Evolutionary conservation across 495 filamentous ascomycete species (phyloP), one percentile per base, ranked within the genome.

Genomic region (Apiosordaria backusii): DNA sequence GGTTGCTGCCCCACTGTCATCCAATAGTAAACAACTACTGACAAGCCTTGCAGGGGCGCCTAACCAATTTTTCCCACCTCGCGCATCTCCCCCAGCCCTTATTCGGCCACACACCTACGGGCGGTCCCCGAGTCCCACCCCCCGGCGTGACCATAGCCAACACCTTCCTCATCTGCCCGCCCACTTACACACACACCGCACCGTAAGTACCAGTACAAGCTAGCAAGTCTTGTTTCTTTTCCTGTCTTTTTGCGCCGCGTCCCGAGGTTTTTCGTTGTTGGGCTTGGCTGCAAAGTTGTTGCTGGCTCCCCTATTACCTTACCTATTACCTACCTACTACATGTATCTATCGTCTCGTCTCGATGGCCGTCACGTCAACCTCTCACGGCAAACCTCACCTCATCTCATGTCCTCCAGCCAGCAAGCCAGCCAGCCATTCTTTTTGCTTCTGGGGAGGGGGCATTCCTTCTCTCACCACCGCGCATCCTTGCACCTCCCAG

Each of bases 21-120:
- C 74, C 74, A 75, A 74, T 74, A 65, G 57, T 55, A 19, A n/a
- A 21, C 61, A 4, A 18, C 52, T 27, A 64, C 68, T 74, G 68
- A 73, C 69, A 68, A 65, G 68, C 68, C 69, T 70, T 67, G 54
- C 71, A 73, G 72, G 68, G 68, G 68, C 67, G 69, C 63, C 60
- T 63, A 27, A 40, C 63, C 57, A 52, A 60, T 63, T 60, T 55
- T 58, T 50, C 61, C 54, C 59, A 45, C 35, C 16, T 7, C 10
- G 35, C 35, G n/a, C n/a, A n/a, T n/a, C 27, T 13, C 55, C 58
- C 62, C 72, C 60, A 59, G 61, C 25, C 57, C 21, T 66, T 50
- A 65, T 67, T 67, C 63, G 70, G 65, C 65, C 66, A 69, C 60
- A 61, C 53, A 19, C 35, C 67, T 59, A 62, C 50, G 24, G 18